Base-by-base conservation (phyloP, 495 filamentous ascomycete genomes). In the Lophium mytilinum region DNA sequence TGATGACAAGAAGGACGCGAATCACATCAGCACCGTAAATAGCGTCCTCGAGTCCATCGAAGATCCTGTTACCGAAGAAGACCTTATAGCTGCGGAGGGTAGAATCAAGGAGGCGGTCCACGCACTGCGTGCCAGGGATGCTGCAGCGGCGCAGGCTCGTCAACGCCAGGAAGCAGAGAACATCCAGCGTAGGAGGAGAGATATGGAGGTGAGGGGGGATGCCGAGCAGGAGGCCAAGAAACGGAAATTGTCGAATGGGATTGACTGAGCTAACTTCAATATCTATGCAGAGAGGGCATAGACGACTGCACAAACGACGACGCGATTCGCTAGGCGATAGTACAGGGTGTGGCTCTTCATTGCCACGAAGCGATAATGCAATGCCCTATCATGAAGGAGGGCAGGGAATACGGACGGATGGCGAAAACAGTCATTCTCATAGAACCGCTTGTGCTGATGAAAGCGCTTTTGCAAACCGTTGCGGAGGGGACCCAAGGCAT, bases 1-100 rank as follows among this genome's bases (percentile, higher is more conserved):
- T 9, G 90, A 95, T 54, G 93, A 98, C 66, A 98, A 98, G 70
- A 74, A 76, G 10, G 87, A 95, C 57, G 89, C 87, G 2, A 98
- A 98, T 68, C 89, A 96, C 69, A 85, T 88, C 39, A 80, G 73
- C 24, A 90, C 86, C 0, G 89, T 94, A 1, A 73, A 84, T 18
- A 87, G 83, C 58, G 91, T 95, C 12, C 75, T 94, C 49, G 82
- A 90, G 60, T 90, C 86, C 70, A 94, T 96, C 51, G 71, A 80
- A 54, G 89, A 95, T 68, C 76, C 73, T 0, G 84, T 88, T 62
- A 74, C 83, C 50, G 68, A 87, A 69, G 70, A 85, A 47, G 82
- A 88, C 61, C 73, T 89, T 55, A 76, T 88, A 9, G 75, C 77
- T 0, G 83, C 82, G n/a, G 82, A 80, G 47, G 72, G 62, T 6